Conservation (phyloP, 1,284 basidiomycete genomes). For the Pterulicium gracile region DNA sequence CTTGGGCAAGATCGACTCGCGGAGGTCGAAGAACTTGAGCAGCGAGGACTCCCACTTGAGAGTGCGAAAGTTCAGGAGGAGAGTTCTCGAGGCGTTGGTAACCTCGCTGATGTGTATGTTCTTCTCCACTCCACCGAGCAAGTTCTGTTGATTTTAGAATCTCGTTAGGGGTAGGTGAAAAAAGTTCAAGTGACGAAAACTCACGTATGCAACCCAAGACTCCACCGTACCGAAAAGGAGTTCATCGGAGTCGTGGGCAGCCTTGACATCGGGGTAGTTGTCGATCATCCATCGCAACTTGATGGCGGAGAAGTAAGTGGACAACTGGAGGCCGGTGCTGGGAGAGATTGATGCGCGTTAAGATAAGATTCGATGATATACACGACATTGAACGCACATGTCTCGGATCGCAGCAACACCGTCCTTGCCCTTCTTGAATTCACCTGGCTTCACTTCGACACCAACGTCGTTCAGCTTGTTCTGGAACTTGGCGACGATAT, state of each 20-base stretch:
- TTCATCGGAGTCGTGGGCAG: constrained; percentile 76
- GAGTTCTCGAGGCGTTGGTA: constrained; percentile 95
- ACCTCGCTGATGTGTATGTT: constrained; percentile 88
- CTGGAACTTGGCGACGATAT: constrained; percentile 71
- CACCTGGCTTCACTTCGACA: constrained; percentile 60
- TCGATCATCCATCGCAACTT: constrained; percentile 97
- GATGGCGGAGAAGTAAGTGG: constrained; percentile 94
- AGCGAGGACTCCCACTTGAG: constrained; percentile 80
- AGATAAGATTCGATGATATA: constrained; percentile 6
- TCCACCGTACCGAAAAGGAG: constrained; percentile 93
- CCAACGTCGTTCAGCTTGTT: constrained; percentile 66
- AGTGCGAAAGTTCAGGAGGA: constrained; percentile 79
- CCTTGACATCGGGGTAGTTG: constrained; percentile 69
- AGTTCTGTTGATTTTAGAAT: constrained; percentile 43
- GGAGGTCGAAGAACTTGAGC: constrained; percentile 83
- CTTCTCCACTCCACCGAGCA: constrained; percentile 62
- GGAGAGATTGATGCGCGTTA: constrained; percentile 6
- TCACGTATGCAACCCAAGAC: constrained; percentile 88
- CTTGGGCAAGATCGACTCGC: constrained; percentile 70
- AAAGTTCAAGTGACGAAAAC: constrained; percentile 19
- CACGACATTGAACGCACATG: constrained; percentile 39
- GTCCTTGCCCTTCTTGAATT: constrained; percentile 60
- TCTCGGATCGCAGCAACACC: constrained; percentile 57
- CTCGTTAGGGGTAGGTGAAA: constrained; percentile 7
- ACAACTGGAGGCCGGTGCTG: constrained; percentile 87